phyloP scores from a whole-genome alignment of 148 eudicot species.

The Suaeda aralocaspica region DNA sequence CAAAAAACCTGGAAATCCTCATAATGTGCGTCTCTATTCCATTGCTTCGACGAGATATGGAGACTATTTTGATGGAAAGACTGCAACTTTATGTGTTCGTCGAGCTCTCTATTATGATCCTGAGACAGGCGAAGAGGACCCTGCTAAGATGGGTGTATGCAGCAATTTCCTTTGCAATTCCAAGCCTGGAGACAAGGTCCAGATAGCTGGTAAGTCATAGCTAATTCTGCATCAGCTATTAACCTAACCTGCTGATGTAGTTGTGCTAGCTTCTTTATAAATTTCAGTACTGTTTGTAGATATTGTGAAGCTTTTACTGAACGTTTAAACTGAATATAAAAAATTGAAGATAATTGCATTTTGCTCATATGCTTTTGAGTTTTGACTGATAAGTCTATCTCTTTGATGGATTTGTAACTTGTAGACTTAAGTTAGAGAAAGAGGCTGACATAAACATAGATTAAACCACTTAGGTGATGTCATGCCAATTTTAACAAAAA shows the following conservation, averaged over 20 bases:
- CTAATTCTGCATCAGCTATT: neutral
- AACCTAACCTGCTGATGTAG: neutral
- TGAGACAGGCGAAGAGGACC: constrained; percentile 88
- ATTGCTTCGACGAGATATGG: constrained; percentile 94
- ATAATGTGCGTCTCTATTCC: constrained; percentile 90
- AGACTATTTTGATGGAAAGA: constrained; percentile 84
- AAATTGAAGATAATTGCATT: neutral
- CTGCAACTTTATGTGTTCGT: constrained; percentile 87
- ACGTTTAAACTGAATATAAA: neutral
- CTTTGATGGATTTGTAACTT: neutral
- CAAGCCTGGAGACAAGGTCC: constrained; percentile 91
- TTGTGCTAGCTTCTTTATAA: neutral
- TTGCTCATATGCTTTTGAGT: neutral
- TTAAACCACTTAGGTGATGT: too few species aligned
- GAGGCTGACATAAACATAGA: neutral
- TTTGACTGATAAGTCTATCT: neutral
- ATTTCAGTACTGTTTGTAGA: neutral
- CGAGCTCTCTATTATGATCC: constrained; percentile 88
- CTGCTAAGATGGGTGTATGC: constrained; percentile 74
- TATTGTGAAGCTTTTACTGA: neutral
- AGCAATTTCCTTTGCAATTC: constrained; percentile 86
- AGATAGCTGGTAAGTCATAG: constrained; percentile 60
- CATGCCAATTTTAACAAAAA: too few species aligned
- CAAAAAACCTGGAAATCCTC: constrained; percentile 77
- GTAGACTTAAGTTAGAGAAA: neutral